Conservation (phyloP, 169 alveolate genomes). For the Eimeria necatrix region DNA sequence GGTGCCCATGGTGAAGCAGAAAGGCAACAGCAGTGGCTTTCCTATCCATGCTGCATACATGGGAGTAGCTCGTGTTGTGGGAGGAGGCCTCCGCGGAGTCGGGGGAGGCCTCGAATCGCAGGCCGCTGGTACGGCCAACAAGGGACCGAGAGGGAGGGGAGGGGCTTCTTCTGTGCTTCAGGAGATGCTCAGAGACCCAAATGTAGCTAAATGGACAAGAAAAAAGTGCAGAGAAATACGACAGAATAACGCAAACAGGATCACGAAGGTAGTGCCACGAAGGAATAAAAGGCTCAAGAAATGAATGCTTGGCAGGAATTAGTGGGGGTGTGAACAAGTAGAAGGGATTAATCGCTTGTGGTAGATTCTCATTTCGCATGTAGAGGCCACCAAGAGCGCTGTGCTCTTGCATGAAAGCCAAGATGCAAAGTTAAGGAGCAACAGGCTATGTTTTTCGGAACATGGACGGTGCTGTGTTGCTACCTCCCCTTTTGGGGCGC, state of each 20-base stretch:
- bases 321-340: too few relatives aligned
- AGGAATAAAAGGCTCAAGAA: background rate
- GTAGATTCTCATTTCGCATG: background rate
- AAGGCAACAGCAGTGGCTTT: background rate
- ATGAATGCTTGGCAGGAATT: too few relatives aligned
- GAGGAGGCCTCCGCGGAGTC: background rate
- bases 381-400: background rate
- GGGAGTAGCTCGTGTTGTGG: slow-evolving; percentile 21
- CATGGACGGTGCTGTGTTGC: too few relatives aligned
- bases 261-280: background rate
- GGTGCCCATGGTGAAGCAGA: background rate
- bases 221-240: slow-evolving; percentile 13
- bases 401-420: too few relatives aligned
- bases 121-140: background rate
- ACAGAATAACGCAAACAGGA: background rate
- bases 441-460: too few relatives aligned
- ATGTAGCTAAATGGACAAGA: background rate
- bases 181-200: background rate
- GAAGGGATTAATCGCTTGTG: background rate
- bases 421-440: background rate
- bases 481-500: too few relatives aligned
- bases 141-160: slow-evolving; percentile 15
- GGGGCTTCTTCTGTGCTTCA: background rate
- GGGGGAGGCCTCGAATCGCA: slow-evolving; percentile 24
- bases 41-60: background rate